Evolutionary conservation across 768 basidiomycete genomes (phyloP).

Genomic region (Cytidiella melzeri): DNA sequence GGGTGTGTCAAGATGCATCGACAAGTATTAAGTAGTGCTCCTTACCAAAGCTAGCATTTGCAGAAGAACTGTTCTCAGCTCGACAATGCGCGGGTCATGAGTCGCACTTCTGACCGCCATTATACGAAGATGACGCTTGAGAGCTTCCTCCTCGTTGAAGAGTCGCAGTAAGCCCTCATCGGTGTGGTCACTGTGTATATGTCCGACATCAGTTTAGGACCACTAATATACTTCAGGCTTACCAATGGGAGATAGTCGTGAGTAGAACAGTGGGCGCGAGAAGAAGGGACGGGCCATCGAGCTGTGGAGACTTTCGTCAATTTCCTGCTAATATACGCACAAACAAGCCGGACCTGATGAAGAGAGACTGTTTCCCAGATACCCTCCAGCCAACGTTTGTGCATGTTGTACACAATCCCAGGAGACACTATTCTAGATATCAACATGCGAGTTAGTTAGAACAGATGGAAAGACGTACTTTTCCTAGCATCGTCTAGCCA

Average conservation of each 20-base stretch:
- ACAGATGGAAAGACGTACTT: not conserved
- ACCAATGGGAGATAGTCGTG: not conserved
- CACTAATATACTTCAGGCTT: not conserved
- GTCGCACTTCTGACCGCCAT: not conserved
- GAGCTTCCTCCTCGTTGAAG: not conserved
- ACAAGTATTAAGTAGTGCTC: not conserved
- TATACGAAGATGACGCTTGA: constrained; percentile 10
- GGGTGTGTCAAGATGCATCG: not conserved
- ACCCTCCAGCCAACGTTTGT: not conserved
- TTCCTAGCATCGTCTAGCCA: not conserved
- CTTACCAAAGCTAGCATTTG: constrained; percentile 11
- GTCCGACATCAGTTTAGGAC: not conserved
- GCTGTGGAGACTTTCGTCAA: not conserved
- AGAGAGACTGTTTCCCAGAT: not conserved
- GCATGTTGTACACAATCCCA: not conserved
- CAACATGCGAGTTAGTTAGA: not conserved
- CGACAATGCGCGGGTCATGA: not conserved
- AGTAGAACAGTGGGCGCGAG: not conserved
- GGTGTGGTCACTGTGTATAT: not conserved
- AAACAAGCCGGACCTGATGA: not conserved
- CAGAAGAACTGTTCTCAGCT: constrained; percentile 3
- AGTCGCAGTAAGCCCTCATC: not conserved
- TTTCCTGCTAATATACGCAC: too few relatives aligned
- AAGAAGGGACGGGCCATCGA: not conserved
- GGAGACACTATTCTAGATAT: not conserved